phyloP scores from a whole-genome alignment of 1,139 yeast species.

The Magnusiomyces sp. region DNA sequence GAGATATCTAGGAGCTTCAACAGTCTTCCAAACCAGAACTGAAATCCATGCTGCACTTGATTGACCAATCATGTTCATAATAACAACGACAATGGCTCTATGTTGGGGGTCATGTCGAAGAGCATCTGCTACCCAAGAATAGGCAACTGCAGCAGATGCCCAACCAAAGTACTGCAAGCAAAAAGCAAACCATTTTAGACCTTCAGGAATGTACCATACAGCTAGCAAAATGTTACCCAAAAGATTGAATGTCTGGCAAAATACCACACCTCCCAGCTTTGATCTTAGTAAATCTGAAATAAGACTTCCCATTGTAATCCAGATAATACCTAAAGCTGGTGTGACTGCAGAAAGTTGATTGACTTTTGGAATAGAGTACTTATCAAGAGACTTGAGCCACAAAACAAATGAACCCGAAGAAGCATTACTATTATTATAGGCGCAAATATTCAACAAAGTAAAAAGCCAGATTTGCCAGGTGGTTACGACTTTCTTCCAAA shows the following conservation, averaged over 20 bases:
- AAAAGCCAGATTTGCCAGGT: slow-evolving; percentile 44
- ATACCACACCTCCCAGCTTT: slow-evolving; percentile 49
- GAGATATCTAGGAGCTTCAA: slow-evolving; percentile 44
- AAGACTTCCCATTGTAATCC: slow-evolving; percentile 39
- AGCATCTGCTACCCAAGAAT: slow-evolving; percentile 20
- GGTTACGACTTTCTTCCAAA: slow-evolving; percentile 40
- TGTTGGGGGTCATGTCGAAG: slow-evolving; percentile 27
- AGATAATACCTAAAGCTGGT: slow-evolving; percentile 45
- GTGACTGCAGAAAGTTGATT: slow-evolving; percentile 40
- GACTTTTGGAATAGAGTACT: slow-evolving; percentile 35
- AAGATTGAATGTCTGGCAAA: slow-evolving; percentile 44
- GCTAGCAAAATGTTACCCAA: slow-evolving; percentile 39
- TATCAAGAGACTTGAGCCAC: slow-evolving; percentile 41
- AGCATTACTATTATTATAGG: slow-evolving; percentile 52
- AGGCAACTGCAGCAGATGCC: slow-evolving; percentile 36
- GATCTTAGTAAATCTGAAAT: slow-evolving; percentile 46
- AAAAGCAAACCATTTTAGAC: slow-evolving; percentile 42
- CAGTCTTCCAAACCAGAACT: slow-evolving; percentile 32
- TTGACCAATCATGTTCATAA: slow-evolving; percentile 36
- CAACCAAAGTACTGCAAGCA: slow-evolving; percentile 39
- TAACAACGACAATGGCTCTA: slow-evolving; percentile 35
- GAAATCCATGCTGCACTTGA: slow-evolving; percentile 20
- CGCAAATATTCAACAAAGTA: slow-evolving; percentile 42
- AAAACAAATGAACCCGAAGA: slow-evolving; percentile 45
- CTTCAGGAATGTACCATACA: slow-evolving; percentile 39